phyloP scores from a whole-genome alignment of 345 rosid genomes.

The Populus ilicifolia region DNA sequence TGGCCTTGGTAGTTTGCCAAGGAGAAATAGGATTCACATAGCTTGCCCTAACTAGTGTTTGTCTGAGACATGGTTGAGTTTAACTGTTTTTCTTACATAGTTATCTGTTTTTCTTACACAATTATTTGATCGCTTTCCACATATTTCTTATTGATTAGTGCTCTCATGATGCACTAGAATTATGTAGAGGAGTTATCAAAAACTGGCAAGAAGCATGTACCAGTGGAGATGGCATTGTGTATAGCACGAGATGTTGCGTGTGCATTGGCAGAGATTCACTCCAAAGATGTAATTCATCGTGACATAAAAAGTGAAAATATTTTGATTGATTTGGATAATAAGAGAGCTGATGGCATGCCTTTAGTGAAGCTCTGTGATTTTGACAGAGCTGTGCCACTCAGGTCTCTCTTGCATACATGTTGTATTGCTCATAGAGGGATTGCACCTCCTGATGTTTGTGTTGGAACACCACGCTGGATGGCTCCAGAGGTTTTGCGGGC shows the following conservation, averaged over 20 bases:
- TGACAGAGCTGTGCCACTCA: constrained; percentile 86
- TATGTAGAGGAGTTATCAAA: constrained; percentile 62
- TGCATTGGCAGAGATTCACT: constrained; percentile 77
- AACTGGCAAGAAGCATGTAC: constrained; percentile 61
- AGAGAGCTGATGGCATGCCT: constrained; percentile 54
- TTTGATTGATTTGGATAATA: constrained; percentile 66
- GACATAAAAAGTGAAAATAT: constrained; percentile 94
- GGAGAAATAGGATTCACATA: background rate
- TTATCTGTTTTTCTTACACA: background rate
- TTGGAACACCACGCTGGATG: constrained; percentile 99
- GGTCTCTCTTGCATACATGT: constrained; percentile 68
- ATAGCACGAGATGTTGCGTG: constrained; percentile 74
- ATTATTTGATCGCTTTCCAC: constrained; percentile 2
- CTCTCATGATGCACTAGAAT: constrained; percentile 39
- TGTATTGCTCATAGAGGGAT: constrained; percentile 79
- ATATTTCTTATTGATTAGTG: background rate
- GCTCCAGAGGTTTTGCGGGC: constrained; percentile 89
- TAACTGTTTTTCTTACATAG: background rate
- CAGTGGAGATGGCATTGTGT: constrained; percentile 54
- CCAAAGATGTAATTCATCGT: constrained; percentile 87
- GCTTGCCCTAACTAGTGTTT: background rate
- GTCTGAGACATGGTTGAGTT: background rate
- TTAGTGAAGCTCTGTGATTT: constrained; percentile 89
- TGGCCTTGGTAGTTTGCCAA: background rate
- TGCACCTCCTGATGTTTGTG: constrained; percentile 79